Percentiles rank a stretch among this genome's conserved stretches.
Conservation (phyloP, 768 basidiomycete species). For the Termitomyces sp. region DNA sequence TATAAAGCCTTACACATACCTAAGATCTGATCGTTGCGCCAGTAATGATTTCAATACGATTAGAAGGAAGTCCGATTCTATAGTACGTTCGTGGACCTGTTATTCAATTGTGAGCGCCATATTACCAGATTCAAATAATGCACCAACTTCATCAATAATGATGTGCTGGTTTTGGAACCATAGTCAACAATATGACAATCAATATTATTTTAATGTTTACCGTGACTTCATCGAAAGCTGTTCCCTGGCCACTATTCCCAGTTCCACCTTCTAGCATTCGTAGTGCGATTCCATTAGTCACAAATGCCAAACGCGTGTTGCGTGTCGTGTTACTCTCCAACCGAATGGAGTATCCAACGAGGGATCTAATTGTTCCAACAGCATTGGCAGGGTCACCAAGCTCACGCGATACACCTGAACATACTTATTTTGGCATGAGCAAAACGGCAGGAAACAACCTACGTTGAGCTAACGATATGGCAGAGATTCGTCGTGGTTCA, state of each 20-base stretch:
- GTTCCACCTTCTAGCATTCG: constrained; percentile 93
- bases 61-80: constrained; percentile 95
- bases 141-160: constrained; percentile 83
- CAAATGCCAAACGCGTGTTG: constrained; percentile 75
- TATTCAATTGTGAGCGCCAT: not conserved
- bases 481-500: constrained; percentile 92
- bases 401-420: constrained; percentile 73
- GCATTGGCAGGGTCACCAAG: constrained; percentile 79
- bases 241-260: constrained; percentile 62
- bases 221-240: constrained; percentile 92
- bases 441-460: constrained; percentile 8
- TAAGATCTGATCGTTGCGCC: constrained; percentile 72
- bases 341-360: constrained; percentile 93
- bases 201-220: constrained; percentile 31
- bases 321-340: constrained; percentile 81
- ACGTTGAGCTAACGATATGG: constrained; percentile 91
- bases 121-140: not conserved
- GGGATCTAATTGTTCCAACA: constrained; percentile 69
- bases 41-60: constrained; percentile 88
- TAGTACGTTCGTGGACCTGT: constrained; percentile 91
- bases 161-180: constrained; percentile 59
- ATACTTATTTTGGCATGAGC: constrained; percentile 1
- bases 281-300: constrained; percentile 92
- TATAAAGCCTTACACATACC: constrained; percentile 36
- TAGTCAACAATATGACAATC: not conserved